A percentile compares a stretch with the other conserved stretches of the same genome.
Evolutionary conservation across 495 filamentous ascomycete species (phyloP).

Genomic region (Xylaria intraflava): DNA sequence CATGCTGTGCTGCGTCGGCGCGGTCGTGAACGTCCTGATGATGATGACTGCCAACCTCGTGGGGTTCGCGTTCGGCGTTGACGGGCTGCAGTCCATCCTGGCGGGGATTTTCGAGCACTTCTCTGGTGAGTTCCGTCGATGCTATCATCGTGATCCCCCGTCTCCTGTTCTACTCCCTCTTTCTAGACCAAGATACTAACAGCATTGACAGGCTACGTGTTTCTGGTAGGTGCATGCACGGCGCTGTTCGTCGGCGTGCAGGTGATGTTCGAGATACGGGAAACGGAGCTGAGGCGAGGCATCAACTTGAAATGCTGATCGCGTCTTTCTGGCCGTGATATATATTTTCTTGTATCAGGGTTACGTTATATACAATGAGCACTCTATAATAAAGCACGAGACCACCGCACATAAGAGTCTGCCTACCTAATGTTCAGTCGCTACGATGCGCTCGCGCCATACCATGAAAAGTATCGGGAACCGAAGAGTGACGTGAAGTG

Average conservation of each 20-base stretch:
- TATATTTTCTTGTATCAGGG: too few relatives aligned
- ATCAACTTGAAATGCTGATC: constrained; percentile 78
- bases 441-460: too few relatives aligned
- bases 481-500: too few relatives aligned
- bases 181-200: not conserved
- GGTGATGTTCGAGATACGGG: constrained; percentile 93
- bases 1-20: constrained; percentile 76
- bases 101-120: constrained; percentile 66
- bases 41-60: constrained; percentile 95
- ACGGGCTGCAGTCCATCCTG: constrained; percentile 73
- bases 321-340: not conserved
- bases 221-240: constrained; percentile 60
- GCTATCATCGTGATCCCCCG: not conserved
- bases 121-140: constrained; percentile 43
- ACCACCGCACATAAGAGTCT: too few relatives aligned
- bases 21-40: constrained; percentile 81
- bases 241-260: constrained; percentile 80
- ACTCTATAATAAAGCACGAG: not conserved
- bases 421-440: too few relatives aligned
- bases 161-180: constrained; percentile 12
- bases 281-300: constrained; percentile 73
- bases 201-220: constrained; percentile 52
- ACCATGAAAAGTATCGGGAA: too few relatives aligned
- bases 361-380: not conserved
- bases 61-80: constrained; percentile 86